phyloP scores from a whole-genome alignment of 2,329 filamentous ascomycete genomes.

The Aspergillus persii region DNA sequence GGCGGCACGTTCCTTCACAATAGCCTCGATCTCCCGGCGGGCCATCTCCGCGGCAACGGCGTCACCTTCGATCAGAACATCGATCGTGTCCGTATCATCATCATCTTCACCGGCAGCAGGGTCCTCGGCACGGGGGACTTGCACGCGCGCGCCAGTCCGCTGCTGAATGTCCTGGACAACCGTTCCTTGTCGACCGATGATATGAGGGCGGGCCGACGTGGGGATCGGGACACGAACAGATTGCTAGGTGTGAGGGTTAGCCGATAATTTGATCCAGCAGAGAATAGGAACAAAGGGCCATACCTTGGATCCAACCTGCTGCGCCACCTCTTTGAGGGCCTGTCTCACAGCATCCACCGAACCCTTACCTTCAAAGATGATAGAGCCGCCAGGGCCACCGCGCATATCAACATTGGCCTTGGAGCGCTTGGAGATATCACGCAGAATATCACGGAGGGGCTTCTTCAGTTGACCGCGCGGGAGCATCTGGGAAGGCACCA shows the following conservation, averaged over 20 bases:
- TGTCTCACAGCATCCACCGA: constrained; percentile 80
- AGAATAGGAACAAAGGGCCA: constrained; percentile 22
- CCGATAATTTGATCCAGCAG: background rate
- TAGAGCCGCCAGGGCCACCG: constrained; percentile 66
- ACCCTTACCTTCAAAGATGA: constrained; percentile 82
- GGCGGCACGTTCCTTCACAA: constrained; percentile 80
- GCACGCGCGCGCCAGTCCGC: constrained; percentile 84
- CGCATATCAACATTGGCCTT: constrained; percentile 81
- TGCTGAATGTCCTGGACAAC: constrained; percentile 89
- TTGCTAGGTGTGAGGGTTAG: constrained; percentile 46
- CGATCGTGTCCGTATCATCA: constrained; percentile 72
- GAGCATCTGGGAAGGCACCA: constrained; percentile 73
- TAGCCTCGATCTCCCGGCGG: constrained; percentile 77
- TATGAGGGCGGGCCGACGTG: constrained; percentile 76
- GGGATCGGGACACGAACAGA: constrained; percentile 76
- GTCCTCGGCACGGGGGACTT: constrained; percentile 79
- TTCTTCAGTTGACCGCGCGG: constrained; percentile 77
- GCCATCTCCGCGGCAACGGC: constrained; percentile 82
- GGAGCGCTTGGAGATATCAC: constrained; percentile 88
- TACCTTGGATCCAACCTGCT: constrained; percentile 84
- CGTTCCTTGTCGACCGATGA: constrained; percentile 88
- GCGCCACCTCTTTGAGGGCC: constrained; percentile 83
- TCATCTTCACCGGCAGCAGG: constrained; percentile 66
- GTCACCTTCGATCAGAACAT: constrained; percentile 89
- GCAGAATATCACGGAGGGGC: constrained; percentile 78